Evolutionary conservation across 208 protist species (phyloP), one percentile per base, ranked within the genome.

Genomic region (Crithidia sp.): DNA sequence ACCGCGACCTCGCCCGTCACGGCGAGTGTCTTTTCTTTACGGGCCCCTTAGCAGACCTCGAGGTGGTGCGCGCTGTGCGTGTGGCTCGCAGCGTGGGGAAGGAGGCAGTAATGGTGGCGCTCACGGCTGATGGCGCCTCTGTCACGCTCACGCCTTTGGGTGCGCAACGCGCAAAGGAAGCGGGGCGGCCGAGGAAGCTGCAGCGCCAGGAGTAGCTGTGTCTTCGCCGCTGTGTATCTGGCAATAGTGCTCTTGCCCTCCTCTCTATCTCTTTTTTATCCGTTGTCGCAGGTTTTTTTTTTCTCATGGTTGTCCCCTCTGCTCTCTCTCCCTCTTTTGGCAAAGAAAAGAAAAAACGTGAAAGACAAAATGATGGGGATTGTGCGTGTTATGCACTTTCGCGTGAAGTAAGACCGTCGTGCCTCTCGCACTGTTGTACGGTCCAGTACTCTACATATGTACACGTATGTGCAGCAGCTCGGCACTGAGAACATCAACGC

Each of bases 61-160:
- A 79, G 36, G 59, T 63, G 41, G 63, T 82, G 40, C 81, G 81
- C 7, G 84, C 86, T 0, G 52, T 39, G 19, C 83, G 89, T 13
- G 81, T 91, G 10, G 83, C 89, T 5, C 73, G 69, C 17, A 88
- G 84, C 50, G 89, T 94, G 28, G 79, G 84, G 6, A 94, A 94
- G 70, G 58, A 57, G 16, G 83, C 89, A 14, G 60, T 83, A 37
- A 2, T 63, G 67, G 74, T 79, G 67, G 9, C 47, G 10, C n/a
- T 64, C 0, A 50, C 49, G 6, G 60, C 59, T 8, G 72, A 50
- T n/a, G 72, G 19, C 5, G n/a, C 9, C 28, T 56, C 10, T 47
- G 64, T 68, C 4, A n/a, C 52, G n/a, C 39, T 68, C 19, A 41
- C 36, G 3, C 37, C 12, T 6, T 59, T 68, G 17, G 28, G 64